Conservation (phyloP, 1,284 basidiomycete genomes). For the Sporisorium graminicola region DNA sequence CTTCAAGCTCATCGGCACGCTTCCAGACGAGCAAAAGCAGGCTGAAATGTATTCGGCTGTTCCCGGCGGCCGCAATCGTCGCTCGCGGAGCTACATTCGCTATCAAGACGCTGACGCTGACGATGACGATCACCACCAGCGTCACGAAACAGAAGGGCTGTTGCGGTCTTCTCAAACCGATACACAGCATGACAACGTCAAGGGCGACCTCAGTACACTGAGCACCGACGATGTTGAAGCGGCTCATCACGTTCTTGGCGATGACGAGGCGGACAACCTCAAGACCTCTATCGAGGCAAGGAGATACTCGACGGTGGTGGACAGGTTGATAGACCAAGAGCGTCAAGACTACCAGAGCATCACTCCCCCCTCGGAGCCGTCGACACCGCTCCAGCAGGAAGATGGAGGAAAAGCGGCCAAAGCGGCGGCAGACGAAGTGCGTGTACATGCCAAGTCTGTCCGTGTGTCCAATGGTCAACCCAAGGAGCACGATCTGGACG, state of each 20-base stretch:
- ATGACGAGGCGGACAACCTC: constrained; percentile 11
- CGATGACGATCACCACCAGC: background rate
- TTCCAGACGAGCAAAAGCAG: constrained; percentile 59
- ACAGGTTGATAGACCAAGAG: constrained; percentile 38
- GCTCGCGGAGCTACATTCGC: constrained; percentile 46
- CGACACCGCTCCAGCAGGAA: constrained; percentile 10
- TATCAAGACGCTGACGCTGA: constrained; percentile 17
- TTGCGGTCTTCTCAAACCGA: constrained; percentile 13
- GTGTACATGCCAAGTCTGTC: constrained; percentile 32
- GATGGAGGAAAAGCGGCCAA: constrained; percentile 15
- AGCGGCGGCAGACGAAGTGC: constrained; percentile 21
- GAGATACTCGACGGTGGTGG: constrained; percentile 10
- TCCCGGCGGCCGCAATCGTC: constrained; percentile 30
- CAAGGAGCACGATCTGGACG: constrained; percentile 21
- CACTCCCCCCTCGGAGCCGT: constrained; percentile 33
- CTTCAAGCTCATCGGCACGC: constrained; percentile 65
- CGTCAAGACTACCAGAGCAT: constrained; percentile 41
- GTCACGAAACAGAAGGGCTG: constrained; percentile 34
- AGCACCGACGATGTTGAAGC: background rate
- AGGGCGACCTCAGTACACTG: constrained; percentile 7
- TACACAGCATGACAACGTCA: background rate
- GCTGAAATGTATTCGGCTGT: constrained; percentile 49
- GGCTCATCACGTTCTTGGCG: constrained; percentile 28
- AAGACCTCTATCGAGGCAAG: constrained; percentile 11
- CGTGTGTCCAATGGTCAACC: background rate